These are phyloP conservation scores for Boletus tylopilopsis DNA, from an alignment of 768 basidiomycete species.

Conservation along the genomic window DNA sequence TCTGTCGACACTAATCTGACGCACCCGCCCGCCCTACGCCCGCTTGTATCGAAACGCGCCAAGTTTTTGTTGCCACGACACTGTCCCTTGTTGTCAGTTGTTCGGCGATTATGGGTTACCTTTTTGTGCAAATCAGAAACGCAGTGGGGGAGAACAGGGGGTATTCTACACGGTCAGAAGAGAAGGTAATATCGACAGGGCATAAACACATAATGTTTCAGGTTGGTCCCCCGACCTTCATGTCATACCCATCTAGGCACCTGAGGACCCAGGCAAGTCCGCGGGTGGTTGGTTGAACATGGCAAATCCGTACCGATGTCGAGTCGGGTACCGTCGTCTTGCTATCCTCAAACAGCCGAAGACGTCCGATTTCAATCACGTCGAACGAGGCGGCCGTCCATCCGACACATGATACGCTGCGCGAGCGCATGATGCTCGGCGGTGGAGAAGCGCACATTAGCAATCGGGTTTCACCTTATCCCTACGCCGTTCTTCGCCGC, in stretches of 20 bases:
- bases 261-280: not conserved
- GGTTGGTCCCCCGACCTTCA: not conserved
- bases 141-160: too few relatives aligned
- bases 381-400: not conserved
- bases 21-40: not conserved
- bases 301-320: not conserved
- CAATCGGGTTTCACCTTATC: not conserved
- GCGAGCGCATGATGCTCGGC: not conserved
- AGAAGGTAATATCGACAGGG: too few relatives aligned
- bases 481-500: too few relatives aligned
- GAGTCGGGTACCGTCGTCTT: not conserved
- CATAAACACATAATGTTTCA: not conserved
- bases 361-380: not conserved
- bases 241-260: too few relatives aligned
- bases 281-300: not conserved
- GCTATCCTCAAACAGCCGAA: conserved; percentile 5
- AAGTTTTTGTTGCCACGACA: conserved; percentile 3
- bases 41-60: not conserved
- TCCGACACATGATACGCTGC: conserved; percentile 1
- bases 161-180: too few relatives aligned
- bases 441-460: too few relatives aligned
- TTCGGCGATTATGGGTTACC: conserved; percentile 14
- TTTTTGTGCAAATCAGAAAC: too few relatives aligned
- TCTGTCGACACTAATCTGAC: conserved; percentile 2
- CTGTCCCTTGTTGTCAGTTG: not conserved